Base-by-base conservation (phyloP, 768 basidiomycete species). In the Trametes coccinea region DNA sequence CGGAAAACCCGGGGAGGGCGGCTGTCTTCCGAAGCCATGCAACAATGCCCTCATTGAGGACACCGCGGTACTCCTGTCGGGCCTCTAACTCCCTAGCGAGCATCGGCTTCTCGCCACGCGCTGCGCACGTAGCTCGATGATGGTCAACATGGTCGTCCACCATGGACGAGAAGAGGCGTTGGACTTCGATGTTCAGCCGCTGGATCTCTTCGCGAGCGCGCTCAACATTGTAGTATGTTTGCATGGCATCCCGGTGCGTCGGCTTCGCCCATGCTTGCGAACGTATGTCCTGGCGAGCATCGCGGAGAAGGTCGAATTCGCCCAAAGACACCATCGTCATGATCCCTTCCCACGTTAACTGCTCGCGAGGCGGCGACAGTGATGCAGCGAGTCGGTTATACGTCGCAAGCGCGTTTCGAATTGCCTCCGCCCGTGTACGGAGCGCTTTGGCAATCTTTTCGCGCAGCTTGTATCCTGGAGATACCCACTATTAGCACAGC, bases 391-490 rank as follows among this genome's bases (percentile, higher is more conserved):
- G 62, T 10, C 46, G 47, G 46, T 79, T 78, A 63, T 77, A 78
- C 29, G 50, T 47, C 0, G 69, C 58, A 2, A 78, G 62, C 0
- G 76, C 75, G 31, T 53, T 68, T 37, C 57, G 63, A 37, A 79
- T 76, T 3, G 78, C 74, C 34, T 69, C 62, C 2, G 71, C 71
- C 8, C 72, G 63, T 7, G 55, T 58, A 53, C 72, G 66, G 0
- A 78, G 61, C 2, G 73, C 72, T 58, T 77, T 74, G 0, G 70
- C 72, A n/a, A 79, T 76, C 51, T 75, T 67, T 7, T 68, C 67
- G 2, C 71, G 67, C 58, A 76, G 60, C 46, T 73, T 73, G 57
- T 78, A 78, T 0, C 74, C 78, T 78, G 34, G 22, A 22, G 22
- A 22, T 22, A 22, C 22, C 34, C 34, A 37, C 34, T 37, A 37